phyloP scores from a whole-genome alignment of 169 alveolate genomes.

The Prorocentrum cordatum region DNA sequence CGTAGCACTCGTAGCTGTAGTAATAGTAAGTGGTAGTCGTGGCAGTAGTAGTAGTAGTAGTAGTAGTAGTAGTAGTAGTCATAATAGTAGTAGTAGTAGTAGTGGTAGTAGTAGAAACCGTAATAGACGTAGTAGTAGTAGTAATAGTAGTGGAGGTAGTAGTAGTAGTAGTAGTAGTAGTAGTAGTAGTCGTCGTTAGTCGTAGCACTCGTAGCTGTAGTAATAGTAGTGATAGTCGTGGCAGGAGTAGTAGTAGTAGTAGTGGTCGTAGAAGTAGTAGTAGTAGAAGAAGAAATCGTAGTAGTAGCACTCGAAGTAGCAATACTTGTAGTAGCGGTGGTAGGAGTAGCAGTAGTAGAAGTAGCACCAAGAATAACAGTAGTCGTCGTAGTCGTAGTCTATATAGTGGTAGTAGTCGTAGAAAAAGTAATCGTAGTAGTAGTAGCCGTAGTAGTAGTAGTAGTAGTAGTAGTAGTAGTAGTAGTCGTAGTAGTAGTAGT shows the following conservation, averaged over 20 bases:
- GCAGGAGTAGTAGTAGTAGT: slow-evolving; percentile 7
- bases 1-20: not conserved
- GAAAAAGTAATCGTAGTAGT: not conserved
- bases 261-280: not conserved
- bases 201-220: not conserved
- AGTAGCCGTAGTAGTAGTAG: too few relatives aligned
- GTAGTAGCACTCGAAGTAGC: not conserved
- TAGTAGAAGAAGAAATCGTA: not conserved
- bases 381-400: not conserved
- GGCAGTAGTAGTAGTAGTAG: not conserved
- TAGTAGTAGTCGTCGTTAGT: not conserved
- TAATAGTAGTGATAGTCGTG: not conserved
- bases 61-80: not conserved
- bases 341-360: not conserved
- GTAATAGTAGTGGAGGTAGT: not conserved
- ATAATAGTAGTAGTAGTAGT: not conserved
- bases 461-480: too few relatives aligned
- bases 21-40: not conserved
- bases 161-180: not conserved
- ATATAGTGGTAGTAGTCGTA: not conserved
- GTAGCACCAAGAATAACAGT: not conserved
- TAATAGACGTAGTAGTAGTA: not conserved
- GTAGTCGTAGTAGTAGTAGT: too few relatives aligned
- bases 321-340: not conserved
- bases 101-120: not conserved